Evolutionary conservation across 2,329 filamentous ascomycete genomes (phyloP).

Genomic region (Pseudocercospora crystallina): DNA sequence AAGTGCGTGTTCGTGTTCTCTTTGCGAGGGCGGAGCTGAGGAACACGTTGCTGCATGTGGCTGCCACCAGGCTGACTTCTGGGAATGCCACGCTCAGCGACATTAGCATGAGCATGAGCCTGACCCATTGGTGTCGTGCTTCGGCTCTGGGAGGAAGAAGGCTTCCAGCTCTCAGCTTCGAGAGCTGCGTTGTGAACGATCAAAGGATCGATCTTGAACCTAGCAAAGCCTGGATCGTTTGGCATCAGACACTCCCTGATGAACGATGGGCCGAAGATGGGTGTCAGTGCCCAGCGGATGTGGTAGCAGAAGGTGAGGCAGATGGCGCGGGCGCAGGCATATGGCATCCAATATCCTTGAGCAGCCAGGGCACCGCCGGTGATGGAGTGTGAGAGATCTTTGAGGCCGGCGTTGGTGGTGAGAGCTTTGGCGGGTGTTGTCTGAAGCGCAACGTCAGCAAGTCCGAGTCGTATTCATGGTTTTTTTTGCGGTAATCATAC

Average conservation of each 20-base stretch:
- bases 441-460: slow-evolving; percentile 49
- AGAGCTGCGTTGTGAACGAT: slow-evolving; percentile 39
- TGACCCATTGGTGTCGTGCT: slow-evolving; percentile 19
- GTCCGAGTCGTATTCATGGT: too few relatives aligned
- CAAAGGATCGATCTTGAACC: slow-evolving; percentile 42
- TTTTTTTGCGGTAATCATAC: slow-evolving; percentile 47
- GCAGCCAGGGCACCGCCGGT: slow-evolving; percentile 87
- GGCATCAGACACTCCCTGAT: slow-evolving; percentile 67
- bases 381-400: slow-evolving; percentile 89
- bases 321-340: slow-evolving; percentile 77
- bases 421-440: slow-evolving; percentile 82
- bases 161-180: slow-evolving; percentile 41
- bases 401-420: slow-evolving; percentile 69
- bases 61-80: slow-evolving; percentile 7
- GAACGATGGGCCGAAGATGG: slow-evolving; percentile 84
- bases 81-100: slow-evolving; percentile 1
- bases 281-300: slow-evolving; percentile 82
- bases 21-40: neutral
- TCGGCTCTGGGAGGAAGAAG: slow-evolving; percentile 11
- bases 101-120: neutral
- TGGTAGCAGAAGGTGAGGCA: slow-evolving; percentile 85
- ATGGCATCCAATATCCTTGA: slow-evolving; percentile 99
- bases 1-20: slow-evolving; percentile 22
- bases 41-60: neutral
- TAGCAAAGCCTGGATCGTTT: slow-evolving; percentile 57